A percentile compares a stretch with the other conserved stretches of the same genome.
phyloP scores from a whole-genome alignment of 2,329 filamentous ascomycete genomes.

The Rhinocladiella similis region DNA sequence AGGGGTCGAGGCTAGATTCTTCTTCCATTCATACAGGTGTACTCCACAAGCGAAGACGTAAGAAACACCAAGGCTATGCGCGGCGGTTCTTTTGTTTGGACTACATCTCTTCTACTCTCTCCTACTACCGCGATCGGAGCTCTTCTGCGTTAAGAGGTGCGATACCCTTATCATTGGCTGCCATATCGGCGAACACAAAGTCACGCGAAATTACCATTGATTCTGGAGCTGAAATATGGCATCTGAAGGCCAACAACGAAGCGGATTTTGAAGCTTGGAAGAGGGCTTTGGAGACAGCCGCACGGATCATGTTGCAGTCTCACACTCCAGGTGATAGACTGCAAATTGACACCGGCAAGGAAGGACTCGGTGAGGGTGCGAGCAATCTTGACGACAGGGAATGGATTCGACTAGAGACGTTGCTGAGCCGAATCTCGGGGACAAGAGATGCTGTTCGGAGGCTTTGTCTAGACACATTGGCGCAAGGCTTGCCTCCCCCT shows the following conservation, averaged over 20 bases:
- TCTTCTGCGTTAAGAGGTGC: constrained; percentile 89
- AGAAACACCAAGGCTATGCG: constrained; percentile 91
- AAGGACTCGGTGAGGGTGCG: constrained; percentile 25
- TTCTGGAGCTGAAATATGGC: constrained; percentile 96
- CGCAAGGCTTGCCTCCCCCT: constrained; percentile 36
- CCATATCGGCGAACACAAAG: constrained; percentile 84
- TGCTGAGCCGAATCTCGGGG: constrained; percentile 83
- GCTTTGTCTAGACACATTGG: constrained; percentile 75
- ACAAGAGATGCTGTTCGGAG: constrained; percentile 85
- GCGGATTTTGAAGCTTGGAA: constrained; percentile 90
- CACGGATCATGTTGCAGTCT: constrained; percentile 49
- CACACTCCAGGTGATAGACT: constrained; percentile 34
- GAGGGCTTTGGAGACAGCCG: constrained; percentile 78
- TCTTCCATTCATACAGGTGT: constrained; percentile 75
- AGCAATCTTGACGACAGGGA: constrained; percentile 69
- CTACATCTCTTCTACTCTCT: constrained; percentile 89
- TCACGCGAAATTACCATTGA: constrained; percentile 93
- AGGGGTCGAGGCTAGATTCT: constrained; percentile 13
- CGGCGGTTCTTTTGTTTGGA: constrained; percentile 94
- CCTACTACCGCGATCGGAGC: constrained; percentile 93
- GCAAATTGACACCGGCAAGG: constrained; percentile 34
- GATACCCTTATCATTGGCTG: constrained; percentile 87
- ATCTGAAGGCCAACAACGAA: constrained; percentile 77
- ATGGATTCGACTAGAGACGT: constrained; percentile 81
- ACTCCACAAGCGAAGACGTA: constrained; percentile 84